phyloP scores from a whole-genome alignment of 805 yeast genomes.

The Cyberlindnera mississippiensis region DNA sequence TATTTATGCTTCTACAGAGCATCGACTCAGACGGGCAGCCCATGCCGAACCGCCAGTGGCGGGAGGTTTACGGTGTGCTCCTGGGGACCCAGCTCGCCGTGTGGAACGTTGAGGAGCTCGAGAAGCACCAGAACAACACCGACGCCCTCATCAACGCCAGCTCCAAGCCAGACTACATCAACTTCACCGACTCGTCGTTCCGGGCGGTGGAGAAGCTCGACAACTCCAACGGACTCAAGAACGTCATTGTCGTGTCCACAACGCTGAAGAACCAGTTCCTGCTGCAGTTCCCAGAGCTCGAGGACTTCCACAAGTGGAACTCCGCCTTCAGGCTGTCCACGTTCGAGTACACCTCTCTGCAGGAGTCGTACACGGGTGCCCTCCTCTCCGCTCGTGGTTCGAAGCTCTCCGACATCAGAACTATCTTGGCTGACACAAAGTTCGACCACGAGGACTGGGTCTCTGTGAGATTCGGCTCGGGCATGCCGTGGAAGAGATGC shows the following conservation, averaged over 20 bases:
- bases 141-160: constrained; percentile 52
- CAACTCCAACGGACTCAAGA: constrained; percentile 56
- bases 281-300: constrained; percentile 67
- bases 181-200: constrained; percentile 85
- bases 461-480: constrained; percentile 90
- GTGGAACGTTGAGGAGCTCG: constrained; percentile 78
- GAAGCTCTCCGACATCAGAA: constrained; percentile 77
- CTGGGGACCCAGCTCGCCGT: constrained; percentile 89
- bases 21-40: constrained; percentile 84
- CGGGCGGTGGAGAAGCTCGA: constrained; percentile 68
- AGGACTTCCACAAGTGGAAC: constrained; percentile 70
- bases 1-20: constrained; percentile 69
- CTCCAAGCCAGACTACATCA: constrained; percentile 80
- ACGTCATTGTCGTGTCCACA: constrained; percentile 82
- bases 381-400: constrained; percentile 89
- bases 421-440: constrained; percentile 79
- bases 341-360: constrained; percentile 78
- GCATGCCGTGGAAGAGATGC: constrained; percentile 97
- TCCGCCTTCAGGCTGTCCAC: constrained; percentile 76
- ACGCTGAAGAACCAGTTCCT: constrained; percentile 86
- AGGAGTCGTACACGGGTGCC: constrained; percentile 97
- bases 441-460: constrained; percentile 93
- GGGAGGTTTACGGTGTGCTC: constrained; percentile 86
- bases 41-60: constrained; percentile 74
- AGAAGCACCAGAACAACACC: constrained; percentile 41